Evolutionary conservation across 768 basidiomycete species (phyloP), one percentile per base, ranked within the genome.

Genomic region (Rhodotorula babjevae): DNA sequence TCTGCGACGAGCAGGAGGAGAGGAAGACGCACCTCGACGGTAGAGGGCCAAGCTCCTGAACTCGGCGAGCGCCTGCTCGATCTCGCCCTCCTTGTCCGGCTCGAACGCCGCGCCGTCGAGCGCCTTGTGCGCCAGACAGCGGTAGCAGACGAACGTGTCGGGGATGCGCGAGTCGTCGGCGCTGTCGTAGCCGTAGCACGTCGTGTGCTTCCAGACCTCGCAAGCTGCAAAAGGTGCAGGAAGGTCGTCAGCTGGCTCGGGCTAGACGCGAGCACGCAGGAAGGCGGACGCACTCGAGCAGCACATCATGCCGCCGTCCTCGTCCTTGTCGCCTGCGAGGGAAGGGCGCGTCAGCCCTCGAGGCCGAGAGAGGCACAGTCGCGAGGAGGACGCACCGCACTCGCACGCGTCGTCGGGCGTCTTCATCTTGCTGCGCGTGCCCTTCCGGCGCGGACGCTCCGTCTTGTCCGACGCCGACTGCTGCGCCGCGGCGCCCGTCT

Each of bases 101-200:
- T 72, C 53, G 52, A 49, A n/a, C 4, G 56, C 5, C 5, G 66
- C 49, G 0, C 63, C 73, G 10, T 29, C 27, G 23, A 21, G 29
- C 4, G 40, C 68, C 1, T 12, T 15, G 18, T 44, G 23, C 44
- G 65, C 65, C 21, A 61, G 64, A 62, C 74, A 75, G 47, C 52
- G 70, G 52, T 71, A 75, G 58, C 74, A 75, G 40, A 46, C 44
- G 47, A 75, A 75, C 36, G 55, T 29, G 33, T 66, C 67, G 55
- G 74, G 67, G 36, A 75, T 23, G 42, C 61, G 31, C 3, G 21
- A n/a, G 56, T 59, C 57, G 1, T 63, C 10, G n/a, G 16, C 44
- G 42, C 23, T 25, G 9, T 36, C 9, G 68, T 29, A 75, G 29
- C 74, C 71, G 65, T 66, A 72, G 63, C 71, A 72, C 23, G 56